A percentile compares a stretch with the other conserved stretches of the same genome.
phyloP scores from a whole-genome alignment of 257 asterid species.

The Primulina eburnea region DNA sequence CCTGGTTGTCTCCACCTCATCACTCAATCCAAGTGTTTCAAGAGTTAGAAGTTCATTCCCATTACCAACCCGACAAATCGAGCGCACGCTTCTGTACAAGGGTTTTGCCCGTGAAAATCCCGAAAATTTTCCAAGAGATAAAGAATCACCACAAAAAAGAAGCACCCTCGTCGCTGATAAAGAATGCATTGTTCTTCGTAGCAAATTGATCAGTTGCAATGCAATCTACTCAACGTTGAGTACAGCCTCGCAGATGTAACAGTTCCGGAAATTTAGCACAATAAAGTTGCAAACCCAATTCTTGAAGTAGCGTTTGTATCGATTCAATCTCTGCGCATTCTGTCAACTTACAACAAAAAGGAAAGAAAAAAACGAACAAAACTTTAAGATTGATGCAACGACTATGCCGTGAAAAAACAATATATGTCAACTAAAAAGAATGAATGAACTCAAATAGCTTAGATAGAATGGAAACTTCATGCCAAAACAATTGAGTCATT shows the following conservation, averaged over 20 bases:
- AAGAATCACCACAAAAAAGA: slow-evolving; percentile 45
- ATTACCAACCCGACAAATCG: slow-evolving; percentile 29
- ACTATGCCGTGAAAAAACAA: neutral
- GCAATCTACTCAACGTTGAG: slow-evolving; percentile 18
- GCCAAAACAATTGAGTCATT: slow-evolving; percentile 33
- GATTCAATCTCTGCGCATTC: slow-evolving; percentile 19
- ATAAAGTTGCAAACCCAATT: slow-evolving; percentile 6
- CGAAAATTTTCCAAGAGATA: slow-evolving; percentile 37
- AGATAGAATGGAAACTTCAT: neutral
- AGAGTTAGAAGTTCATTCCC: slow-evolving; percentile 63
- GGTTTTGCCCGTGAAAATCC: slow-evolving; percentile 44
- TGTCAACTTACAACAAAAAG: slow-evolving; percentile 18
- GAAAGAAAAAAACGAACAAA: neutral
- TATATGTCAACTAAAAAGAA: neutral
- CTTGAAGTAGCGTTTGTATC: slow-evolving; percentile 7
- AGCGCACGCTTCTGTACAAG: slow-evolving; percentile 35
- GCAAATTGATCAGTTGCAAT: slow-evolving; percentile 9
- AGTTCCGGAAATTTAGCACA: slow-evolving; percentile 13
- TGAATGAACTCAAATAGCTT: neutral
- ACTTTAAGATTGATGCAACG: neutral
- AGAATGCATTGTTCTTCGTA: slow-evolving; percentile 38
- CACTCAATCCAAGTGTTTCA: slow-evolving; percentile 60
- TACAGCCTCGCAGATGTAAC: neutral
- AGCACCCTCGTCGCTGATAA: slow-evolving; percentile 47
- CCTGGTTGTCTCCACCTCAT: slow-evolving; percentile 26